These are phyloP conservation scores for Thelonectria discophora DNA, from an alignment of 2,329 filamentous ascomycete genomes.

Conservation along the genomic window DNA sequence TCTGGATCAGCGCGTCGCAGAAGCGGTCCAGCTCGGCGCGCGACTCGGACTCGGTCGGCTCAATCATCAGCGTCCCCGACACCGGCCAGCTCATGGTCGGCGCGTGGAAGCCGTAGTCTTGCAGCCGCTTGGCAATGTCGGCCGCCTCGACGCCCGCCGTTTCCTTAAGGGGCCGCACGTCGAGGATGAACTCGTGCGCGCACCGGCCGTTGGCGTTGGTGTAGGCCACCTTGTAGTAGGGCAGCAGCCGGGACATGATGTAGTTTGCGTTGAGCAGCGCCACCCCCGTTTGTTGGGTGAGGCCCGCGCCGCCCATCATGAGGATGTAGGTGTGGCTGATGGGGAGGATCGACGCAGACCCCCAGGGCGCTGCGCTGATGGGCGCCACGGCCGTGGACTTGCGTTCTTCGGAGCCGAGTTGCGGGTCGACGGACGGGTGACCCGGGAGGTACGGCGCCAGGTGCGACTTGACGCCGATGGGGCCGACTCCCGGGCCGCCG, in stretches of 20 bases:
- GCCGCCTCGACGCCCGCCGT: slow-evolving; percentile 87
- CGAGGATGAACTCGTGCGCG: slow-evolving; percentile 97
- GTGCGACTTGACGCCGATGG: slow-evolving; percentile 89
- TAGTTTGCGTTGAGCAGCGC: slow-evolving; percentile 97
- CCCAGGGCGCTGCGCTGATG: slow-evolving; percentile 71
- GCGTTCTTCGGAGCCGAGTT: slow-evolving; percentile 51
- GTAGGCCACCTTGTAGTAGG: slow-evolving; percentile 91
- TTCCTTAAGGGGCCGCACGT: slow-evolving; percentile 85
- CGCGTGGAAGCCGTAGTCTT: slow-evolving; percentile 97
- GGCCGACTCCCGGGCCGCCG: slow-evolving; percentile 91
- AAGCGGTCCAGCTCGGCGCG: slow-evolving; percentile 94
- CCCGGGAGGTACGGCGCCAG: slow-evolving; percentile 73
- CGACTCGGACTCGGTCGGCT: slow-evolving; percentile 93
- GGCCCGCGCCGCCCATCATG: slow-evolving; percentile 79
- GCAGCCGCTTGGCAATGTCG: slow-evolving; percentile 93
- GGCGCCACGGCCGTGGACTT: slow-evolving; percentile 58
- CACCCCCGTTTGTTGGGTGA: slow-evolving; percentile 89
- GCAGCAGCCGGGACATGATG: slow-evolving; percentile 85
- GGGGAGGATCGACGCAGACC: slow-evolving; percentile 89
- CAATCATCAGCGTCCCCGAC: slow-evolving; percentile 95
- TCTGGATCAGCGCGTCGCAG: slow-evolving; percentile 87
- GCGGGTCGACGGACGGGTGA: slow-evolving; percentile 41
- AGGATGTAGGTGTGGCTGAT: slow-evolving; percentile 97
- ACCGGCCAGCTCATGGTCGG: slow-evolving; percentile 98
- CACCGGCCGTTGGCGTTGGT: slow-evolving; percentile 90